Conservation (phyloP, 306 rosid species). For the Corylus avellana region DNA sequence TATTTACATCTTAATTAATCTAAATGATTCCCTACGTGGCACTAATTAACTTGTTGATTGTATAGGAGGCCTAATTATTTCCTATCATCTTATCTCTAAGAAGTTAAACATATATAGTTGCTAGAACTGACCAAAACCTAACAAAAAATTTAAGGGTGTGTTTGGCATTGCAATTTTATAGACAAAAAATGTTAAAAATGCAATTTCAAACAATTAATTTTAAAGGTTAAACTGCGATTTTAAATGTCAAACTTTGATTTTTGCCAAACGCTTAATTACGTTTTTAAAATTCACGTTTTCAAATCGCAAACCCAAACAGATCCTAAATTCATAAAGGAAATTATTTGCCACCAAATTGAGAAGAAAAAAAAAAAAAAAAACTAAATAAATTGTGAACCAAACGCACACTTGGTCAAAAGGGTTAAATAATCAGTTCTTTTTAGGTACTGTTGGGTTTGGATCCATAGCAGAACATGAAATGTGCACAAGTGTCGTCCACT, state of each 20-base stretch:
- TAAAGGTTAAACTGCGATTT: no score
- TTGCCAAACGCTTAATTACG: no score
- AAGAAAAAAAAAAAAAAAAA: background rate
- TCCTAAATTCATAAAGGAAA: slow-evolving; percentile 21
- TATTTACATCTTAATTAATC: background rate
- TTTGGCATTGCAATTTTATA: no score
- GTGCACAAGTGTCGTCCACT: slow-evolving; percentile 55
- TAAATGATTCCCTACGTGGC: background rate
- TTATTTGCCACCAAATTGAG: slow-evolving; percentile 33
- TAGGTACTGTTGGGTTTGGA: slow-evolving; percentile 42
- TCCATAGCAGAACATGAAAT: slow-evolving; percentile 42
- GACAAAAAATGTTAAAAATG: no score
- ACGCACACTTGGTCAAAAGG: slow-evolving; percentile 24
- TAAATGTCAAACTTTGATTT: no score
- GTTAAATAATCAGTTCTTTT: slow-evolving; percentile 35
- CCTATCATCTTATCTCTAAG: background rate
- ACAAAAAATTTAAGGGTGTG: background rate
- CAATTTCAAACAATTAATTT: no score
- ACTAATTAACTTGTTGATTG: background rate
- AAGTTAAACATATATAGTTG: no score
- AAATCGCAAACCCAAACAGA: no score
- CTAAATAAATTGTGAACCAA: slow-evolving; percentile 36
- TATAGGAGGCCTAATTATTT: background rate
- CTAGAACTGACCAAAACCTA: slow-evolving; percentile 22
- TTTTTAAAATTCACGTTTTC: no score